Base-by-base conservation (phyloP, 768 basidiomycete genomes). In the Tylopilus cervinicoccineus region DNA sequence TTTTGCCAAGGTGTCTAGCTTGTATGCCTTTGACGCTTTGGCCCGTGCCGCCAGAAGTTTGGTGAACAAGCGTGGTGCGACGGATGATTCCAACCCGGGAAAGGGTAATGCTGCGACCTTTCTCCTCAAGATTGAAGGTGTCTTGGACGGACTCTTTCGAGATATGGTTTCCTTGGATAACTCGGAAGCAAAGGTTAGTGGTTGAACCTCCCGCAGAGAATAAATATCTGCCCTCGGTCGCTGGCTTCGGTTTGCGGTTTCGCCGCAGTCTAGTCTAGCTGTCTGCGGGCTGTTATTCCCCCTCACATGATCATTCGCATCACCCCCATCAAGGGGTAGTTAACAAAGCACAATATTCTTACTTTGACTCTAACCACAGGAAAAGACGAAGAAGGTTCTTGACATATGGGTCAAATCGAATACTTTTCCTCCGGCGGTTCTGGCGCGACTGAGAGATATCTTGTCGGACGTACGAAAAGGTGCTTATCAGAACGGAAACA, bases 361-460 rank as follows among this genome's bases (percentile, higher is more conserved):
- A 67, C 62, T 55, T n/a, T 61, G 62, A 62, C 59, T 70, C 52
- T 54, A 52, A 64, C 50, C 65, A 70, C 76, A 97, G 94, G 95
- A 96, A 76, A 99, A 99, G 74, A 79, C 89, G 38, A 86, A 87
- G 76, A 98, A 98, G 71, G 84, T 99, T 62, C 81, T 95, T 70
- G 96, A 97, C 72, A 97, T 99, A 62, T 99, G 95, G 95, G 79
- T 77, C 61, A 95, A 94, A 69, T 81, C 83, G 50, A 81, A 76
- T 69, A 95, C 95, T 41, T 99, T 99, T 72, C 86, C 93, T 49
- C 65, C 83, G 60, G 65, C 77, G 58, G 81, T 88, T 64, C 72
- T 94, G 62, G 73, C 82, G 53, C 84, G 83, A 57, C 75, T 96
- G 66, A 73, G 76, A 69, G 79, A 82, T 67, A 72, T 85, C 67